Conservation (phyloP, 75 land plant species). For the Ceratopteris richardii region DNA sequence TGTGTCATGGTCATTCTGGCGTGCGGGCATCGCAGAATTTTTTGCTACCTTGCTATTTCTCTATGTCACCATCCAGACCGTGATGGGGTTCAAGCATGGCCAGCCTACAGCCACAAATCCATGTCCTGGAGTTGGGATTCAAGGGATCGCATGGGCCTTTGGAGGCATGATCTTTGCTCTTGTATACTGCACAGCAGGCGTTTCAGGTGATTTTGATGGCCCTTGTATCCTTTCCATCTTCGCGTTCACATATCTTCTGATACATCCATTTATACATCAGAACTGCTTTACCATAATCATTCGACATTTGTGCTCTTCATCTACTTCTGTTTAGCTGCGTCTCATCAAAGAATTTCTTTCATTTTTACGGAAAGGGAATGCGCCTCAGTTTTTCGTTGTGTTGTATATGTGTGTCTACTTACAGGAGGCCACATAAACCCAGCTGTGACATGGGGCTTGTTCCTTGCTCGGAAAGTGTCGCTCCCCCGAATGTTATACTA, state of each 20-base stretch:
- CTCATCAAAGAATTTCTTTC: no score
- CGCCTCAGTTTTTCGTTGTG: neutral
- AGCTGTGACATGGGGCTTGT: conserved; percentile 52
- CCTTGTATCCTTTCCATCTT: no score
- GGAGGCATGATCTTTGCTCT: conserved; percentile 53
- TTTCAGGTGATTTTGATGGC: no score
- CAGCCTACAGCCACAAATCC: neutral
- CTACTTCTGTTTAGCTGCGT: no score
- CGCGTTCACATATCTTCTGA: no score
- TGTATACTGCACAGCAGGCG: conserved; percentile 48
- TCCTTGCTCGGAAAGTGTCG: conserved; percentile 57
- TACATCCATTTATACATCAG: no score
- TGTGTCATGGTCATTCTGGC: conserved; percentile 60
- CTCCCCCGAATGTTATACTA: conserved; percentile 48
- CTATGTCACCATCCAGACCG: conserved; percentile 56
- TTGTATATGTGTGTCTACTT: neutral
- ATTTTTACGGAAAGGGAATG: no score
- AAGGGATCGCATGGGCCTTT: conserved; percentile 50
- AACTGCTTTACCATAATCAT: no score
- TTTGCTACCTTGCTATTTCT: conserved; percentile 61
- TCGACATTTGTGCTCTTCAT: no score
- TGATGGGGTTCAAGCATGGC: conserved; percentile 38
- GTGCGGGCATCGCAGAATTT: conserved; percentile 71
- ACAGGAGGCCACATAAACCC: conserved; percentile 66
- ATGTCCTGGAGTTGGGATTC: conserved; percentile 40